These are phyloP conservation scores for Plenodomus tracheiphilus DNA, from an alignment of 2,329 filamentous ascomycete species.

Conservation along the genomic window DNA sequence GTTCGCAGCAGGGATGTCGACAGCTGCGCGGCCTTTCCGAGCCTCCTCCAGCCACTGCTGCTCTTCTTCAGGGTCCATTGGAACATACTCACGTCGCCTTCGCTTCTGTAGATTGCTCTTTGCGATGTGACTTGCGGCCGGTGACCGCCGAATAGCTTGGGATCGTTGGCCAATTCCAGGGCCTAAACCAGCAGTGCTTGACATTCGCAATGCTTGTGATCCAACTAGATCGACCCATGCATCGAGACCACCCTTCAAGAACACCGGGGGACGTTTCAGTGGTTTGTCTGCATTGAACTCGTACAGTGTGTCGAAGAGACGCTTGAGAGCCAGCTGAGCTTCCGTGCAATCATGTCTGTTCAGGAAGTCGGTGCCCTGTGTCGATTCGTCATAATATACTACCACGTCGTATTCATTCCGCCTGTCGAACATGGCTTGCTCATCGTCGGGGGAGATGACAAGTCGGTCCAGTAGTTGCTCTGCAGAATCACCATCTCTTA, in stretches of 20 bases:
- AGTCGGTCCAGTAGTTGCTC: constrained; percentile 69
- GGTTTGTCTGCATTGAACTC: constrained; percentile 82
- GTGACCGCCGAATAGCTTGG: constrained; percentile 57
- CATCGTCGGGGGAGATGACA: constrained; percentile 71
- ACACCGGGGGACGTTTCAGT: constrained; percentile 71
- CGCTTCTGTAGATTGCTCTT: constrained; percentile 60
- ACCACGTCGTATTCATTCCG: constrained; percentile 79
- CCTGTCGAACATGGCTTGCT: constrained; percentile 74
- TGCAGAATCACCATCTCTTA: constrained; percentile 68
- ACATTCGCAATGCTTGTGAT: constrained; percentile 62
- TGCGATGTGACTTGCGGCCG: constrained; percentile 56
- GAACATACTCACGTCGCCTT: constrained; percentile 64
- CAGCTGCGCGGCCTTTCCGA: constrained; percentile 63
- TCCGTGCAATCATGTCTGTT: constrained; percentile 50
- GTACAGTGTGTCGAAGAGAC: constrained; percentile 76
- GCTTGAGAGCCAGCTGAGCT: constrained; percentile 61
- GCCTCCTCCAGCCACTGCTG: constrained; percentile 78
- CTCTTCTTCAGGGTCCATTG: constrained; percentile 80
- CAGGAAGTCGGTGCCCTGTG: constrained; percentile 62
- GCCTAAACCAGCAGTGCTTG: constrained; percentile 57
- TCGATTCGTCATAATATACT: constrained; percentile 83
- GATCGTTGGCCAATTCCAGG: constrained; percentile 50
- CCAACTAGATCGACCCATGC: constrained; percentile 88
- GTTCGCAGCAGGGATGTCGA: constrained; percentile 37
- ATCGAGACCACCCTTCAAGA: constrained; percentile 80